Percentiles rank a stretch among this genome's conserved stretches.
phyloP scores from a whole-genome alignment of 2,329 filamentous ascomycete species.

The Ceratocystis eucalypticola region DNA sequence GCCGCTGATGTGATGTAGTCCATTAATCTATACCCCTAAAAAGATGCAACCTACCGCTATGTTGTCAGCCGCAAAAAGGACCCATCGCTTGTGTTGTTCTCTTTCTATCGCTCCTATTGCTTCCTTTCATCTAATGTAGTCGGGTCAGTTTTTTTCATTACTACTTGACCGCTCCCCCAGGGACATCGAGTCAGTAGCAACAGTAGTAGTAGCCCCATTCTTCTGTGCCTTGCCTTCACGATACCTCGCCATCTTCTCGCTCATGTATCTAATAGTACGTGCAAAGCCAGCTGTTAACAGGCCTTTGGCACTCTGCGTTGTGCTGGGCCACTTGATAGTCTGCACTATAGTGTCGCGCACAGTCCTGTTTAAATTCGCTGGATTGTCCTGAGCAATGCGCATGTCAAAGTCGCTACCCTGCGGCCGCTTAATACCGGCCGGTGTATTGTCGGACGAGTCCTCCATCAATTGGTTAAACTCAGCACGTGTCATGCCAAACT shows the following conservation, averaged over 20 bases:
- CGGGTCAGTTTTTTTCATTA: not conserved
- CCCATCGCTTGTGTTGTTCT: not conserved
- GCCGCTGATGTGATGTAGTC: not conserved
- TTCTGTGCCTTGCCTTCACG: constrained; percentile 31
- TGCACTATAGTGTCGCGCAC: constrained; percentile 67
- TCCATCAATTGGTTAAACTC: constrained; percentile 81
- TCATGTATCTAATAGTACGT: constrained; percentile 60
- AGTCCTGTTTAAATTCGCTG: constrained; percentile 52
- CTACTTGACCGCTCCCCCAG: not conserved
- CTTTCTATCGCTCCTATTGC: not conserved
- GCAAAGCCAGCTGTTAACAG: constrained; percentile 61
- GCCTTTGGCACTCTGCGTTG: constrained; percentile 74
- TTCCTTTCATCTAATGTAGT: not conserved
- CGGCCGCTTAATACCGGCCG: constrained; percentile 53
- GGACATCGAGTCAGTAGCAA: not conserved
- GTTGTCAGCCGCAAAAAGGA: not conserved
- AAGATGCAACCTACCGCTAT: not conserved
- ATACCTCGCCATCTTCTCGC: constrained; percentile 66
- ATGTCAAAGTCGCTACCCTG: constrained; percentile 77
- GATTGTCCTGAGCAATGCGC: constrained; percentile 60
- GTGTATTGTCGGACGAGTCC: constrained; percentile 56
- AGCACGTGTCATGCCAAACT: constrained; percentile 68
- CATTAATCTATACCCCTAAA: not conserved
- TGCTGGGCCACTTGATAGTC: constrained; percentile 87
- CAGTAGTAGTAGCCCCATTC: constrained; percentile 3